A percentile compares a stretch with the other conserved stretches of the same genome.
phyloP scores from a whole-genome alignment of 169 alveolate species.

The Plasmodium knowlesi region DNA sequence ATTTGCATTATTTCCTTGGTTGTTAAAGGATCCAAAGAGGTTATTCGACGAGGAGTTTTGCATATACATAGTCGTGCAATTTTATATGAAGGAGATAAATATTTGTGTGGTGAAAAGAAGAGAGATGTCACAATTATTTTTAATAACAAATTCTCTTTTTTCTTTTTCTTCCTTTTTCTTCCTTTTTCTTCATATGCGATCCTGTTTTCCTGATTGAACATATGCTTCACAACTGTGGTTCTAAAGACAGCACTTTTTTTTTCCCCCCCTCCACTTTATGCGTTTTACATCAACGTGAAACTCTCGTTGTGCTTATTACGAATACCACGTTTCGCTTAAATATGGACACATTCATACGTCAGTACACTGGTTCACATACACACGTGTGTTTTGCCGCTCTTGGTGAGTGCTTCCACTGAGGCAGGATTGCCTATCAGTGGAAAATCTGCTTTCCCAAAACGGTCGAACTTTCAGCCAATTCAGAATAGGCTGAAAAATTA shows the following conservation, averaged over 20 bases:
- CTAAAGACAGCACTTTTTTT: neutral
- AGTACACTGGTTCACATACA: neutral
- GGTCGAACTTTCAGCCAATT: neutral
- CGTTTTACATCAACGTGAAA: neutral
- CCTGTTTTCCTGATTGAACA: neutral
- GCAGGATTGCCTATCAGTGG: neutral
- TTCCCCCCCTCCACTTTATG: neutral
- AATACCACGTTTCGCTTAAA: neutral
- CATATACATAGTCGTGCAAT: slow-evolving; percentile 54
- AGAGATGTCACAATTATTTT: neutral
- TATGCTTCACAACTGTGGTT: neutral
- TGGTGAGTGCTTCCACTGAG: neutral
- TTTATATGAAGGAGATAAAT: neutral
- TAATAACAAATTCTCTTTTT: neutral
- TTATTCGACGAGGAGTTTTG: slow-evolving; percentile 56
- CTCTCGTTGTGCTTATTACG: neutral
- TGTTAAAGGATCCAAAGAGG: slow-evolving; percentile 54
- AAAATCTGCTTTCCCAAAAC: neutral
- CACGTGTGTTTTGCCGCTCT: neutral
- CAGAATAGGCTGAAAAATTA: neutral
- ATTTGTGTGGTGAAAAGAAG: neutral
- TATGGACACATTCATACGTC: neutral
- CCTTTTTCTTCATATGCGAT: neutral
- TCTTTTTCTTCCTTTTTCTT: neutral
- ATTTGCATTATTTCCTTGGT: slow-evolving; percentile 56